Evolutionary conservation across 2,329 filamentous ascomycete genomes (phyloP).

Genomic region (Bertia moriformis): DNA sequence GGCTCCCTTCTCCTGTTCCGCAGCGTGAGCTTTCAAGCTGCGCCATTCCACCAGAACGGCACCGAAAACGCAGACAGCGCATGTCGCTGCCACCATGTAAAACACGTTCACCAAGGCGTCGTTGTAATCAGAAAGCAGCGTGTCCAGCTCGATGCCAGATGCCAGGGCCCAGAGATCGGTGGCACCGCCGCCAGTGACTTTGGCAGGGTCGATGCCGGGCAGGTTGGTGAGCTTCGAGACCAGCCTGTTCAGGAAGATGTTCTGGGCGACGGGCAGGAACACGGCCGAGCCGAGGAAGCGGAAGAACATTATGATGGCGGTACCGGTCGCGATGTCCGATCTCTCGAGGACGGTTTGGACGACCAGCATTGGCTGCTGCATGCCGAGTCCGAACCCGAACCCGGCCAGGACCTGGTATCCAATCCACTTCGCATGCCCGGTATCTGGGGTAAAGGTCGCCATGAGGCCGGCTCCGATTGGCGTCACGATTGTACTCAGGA

Average conservation of each 20-base stretch:
- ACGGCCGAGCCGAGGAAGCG: conserved; percentile 9
- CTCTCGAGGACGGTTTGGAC: conserved; percentile 10
- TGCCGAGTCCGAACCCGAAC: conserved; percentile 12
- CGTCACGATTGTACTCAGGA: conserved; percentile 6
- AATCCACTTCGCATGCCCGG: conserved; percentile 9
- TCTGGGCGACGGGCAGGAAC: conserved; percentile 9
- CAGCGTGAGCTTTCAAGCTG: too few species aligned
- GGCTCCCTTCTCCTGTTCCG: too few species aligned
- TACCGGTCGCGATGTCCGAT: conserved; percentile 10
- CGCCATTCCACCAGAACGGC: conserved; percentile 9
- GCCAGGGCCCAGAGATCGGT: conserved; percentile 4
- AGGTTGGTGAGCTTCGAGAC: conserved; percentile 6
- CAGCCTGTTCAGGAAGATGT: conserved; percentile 8
- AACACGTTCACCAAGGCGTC: conserved; percentile 7
- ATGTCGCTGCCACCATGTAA: conserved; percentile 6
- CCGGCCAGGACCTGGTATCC: conserved; percentile 15
- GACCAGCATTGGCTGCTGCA: conserved; percentile 10
- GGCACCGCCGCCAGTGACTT: conserved; percentile 3
- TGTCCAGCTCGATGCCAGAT: conserved; percentile 5
- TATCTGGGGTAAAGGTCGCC: conserved; percentile 8
- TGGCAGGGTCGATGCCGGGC: conserved; percentile 3
- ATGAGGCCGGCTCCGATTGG: conserved; percentile 12
- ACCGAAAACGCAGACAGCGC: conserved; percentile 6
- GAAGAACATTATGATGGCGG: conserved; percentile 10
- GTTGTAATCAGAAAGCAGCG: conserved; percentile 8